Base-by-base conservation (phyloP, 441 rosid genomes). In the Lepidium campestre region DNA sequence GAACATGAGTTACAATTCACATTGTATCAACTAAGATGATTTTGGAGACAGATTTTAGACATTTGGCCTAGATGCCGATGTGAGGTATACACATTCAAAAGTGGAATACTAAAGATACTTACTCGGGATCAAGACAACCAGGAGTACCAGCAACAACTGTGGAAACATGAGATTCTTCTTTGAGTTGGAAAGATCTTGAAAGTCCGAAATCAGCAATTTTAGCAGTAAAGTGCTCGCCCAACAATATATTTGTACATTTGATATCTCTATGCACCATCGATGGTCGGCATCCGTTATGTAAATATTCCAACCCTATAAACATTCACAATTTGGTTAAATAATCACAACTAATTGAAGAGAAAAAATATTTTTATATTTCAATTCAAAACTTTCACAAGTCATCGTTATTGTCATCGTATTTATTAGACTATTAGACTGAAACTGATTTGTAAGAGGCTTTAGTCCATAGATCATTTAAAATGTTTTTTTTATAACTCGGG, bases 221-320 rank as follows among this genome's bases (percentile, higher is more conserved):
- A 14, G 41, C 41, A 2, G 7, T 34, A 13, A 32, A 34, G 1
- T 34, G 23, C 0, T 54, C 25, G 7, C 18, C 42, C 2, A 54
- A 11, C 1, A 54, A 3, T 54, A 54, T 54, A 54, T 54, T 54
- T 1, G 25, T 54, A 54, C 27, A 32, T 11, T 54, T 54, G 59
- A 54, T 14, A 34, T 54, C 59, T 18, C 59, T 54, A 54, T 54
- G 59, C 39, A 54, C 59, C 14, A 54, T 54, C 5, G 23, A 11
- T 54, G 59, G 59, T 34, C 29, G 27, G 0, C 59, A 54, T 54
- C 59, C 59, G 5, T 2, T 7, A 25, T 81, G 79, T 7, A 81
- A 62, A n/a, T 78, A 81, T 56, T 78, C 82, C 39, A 81, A 62
- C 19, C 72, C 34, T 29, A 7, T 7, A 29, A 29, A 29, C 34